phyloP scores from a whole-genome alignment of 176 grass and related monocot genomes.

The Carex pumila region DNA sequence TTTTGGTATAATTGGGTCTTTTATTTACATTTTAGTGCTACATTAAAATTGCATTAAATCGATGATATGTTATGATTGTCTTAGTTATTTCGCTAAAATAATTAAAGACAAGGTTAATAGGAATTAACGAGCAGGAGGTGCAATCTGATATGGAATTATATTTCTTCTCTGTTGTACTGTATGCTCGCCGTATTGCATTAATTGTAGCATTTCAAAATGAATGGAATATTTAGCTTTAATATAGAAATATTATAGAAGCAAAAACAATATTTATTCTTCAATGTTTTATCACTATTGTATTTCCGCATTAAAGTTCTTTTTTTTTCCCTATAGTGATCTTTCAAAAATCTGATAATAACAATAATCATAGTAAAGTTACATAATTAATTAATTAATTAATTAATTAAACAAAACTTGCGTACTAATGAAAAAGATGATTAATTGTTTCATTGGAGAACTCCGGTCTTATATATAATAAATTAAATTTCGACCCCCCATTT shows the following conservation, averaged over 20 bases:
- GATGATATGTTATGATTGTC: neutral
- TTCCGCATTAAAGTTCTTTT: neutral
- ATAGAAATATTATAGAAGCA: neutral
- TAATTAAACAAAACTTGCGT: neutral
- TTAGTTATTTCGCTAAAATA: neutral
- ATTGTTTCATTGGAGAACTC: neutral
- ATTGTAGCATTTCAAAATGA: neutral
- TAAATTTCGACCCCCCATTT: neutral
- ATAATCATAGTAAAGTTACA: neutral
- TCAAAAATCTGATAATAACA: conserved; percentile 3
- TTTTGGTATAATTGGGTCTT: neutral
- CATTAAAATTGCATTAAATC: neutral
- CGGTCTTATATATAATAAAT: neutral
- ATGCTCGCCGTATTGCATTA: neutral
- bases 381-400: neutral
- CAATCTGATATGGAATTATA: neutral
- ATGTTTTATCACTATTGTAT: neutral
- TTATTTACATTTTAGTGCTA: neutral
- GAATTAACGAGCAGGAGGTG: neutral
- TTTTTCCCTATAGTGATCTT: neutral
- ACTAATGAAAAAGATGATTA: neutral
- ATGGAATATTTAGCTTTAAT: neutral
- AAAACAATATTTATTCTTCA: neutral
- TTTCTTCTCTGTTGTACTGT: neutral
- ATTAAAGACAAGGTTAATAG: neutral